Conservation (phyloP, 2,329 filamentous ascomycete species). For the Colletotrichum phormii region DNA sequence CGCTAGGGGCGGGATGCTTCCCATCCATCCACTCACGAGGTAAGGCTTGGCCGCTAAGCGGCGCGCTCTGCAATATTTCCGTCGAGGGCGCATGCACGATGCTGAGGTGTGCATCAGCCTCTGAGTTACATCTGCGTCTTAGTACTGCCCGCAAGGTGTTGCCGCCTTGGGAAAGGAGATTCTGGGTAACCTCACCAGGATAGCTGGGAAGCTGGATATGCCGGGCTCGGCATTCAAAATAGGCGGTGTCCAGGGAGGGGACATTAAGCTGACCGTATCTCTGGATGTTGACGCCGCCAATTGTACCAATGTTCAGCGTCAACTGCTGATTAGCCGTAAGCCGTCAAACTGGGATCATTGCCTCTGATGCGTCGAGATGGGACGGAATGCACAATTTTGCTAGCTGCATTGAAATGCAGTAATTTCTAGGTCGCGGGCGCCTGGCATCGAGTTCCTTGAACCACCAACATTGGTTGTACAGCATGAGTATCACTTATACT, state of each 20-base stretch:
- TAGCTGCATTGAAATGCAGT: background rate
- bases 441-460: background rate
- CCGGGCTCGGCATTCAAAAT: slow-evolving; percentile 16
- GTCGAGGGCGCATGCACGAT: slow-evolving; percentile 9
- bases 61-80: slow-evolving; percentile 26
- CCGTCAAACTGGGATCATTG: background rate
- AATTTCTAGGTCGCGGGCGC: background rate
- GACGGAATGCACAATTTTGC: background rate
- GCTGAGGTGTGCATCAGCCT: slow-evolving; percentile 18
- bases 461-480: background rate
- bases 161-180: background rate
- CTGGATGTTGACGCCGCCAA: background rate
- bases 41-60: background rate
- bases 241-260: slow-evolving; percentile 8
- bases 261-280: slow-evolving; percentile 2
- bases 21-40: slow-evolving; percentile 18
- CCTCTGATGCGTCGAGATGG: background rate
- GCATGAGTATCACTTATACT: background rate
- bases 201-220: slow-evolving; percentile 2
- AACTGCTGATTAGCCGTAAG: background rate
- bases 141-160: slow-evolving; percentile 7
- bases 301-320: background rate
- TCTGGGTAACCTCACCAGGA: background rate
- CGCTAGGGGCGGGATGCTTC: slow-evolving; percentile 26
- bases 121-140: slow-evolving; percentile 2